phyloP scores from a whole-genome alignment of 2,329 filamentous ascomycete species.

The Passalora sequoiae region DNA sequence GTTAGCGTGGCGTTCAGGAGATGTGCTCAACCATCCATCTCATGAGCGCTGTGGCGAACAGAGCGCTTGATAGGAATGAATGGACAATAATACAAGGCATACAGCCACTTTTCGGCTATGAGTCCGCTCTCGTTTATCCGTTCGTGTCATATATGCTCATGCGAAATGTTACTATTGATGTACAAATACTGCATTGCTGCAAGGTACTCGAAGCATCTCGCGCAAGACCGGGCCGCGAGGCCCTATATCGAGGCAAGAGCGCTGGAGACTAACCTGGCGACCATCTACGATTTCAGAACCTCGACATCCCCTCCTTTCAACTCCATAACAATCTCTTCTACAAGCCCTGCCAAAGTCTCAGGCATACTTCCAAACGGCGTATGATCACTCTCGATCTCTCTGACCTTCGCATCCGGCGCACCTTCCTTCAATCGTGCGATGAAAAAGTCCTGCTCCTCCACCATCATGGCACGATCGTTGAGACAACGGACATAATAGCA shows the following conservation, averaged over 20 bases:
- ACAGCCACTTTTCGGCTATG: neutral
- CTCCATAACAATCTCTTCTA: conserved; percentile 10
- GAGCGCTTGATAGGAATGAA: conserved; percentile 23
- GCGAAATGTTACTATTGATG: no score
- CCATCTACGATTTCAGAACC: neutral
- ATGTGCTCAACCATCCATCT: conserved; percentile 27
- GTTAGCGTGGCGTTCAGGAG: conserved; percentile 29
- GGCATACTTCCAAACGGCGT: conserved; percentile 14
- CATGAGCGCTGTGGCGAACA: conserved; percentile 16
- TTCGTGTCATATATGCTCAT: no score
- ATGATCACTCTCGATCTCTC: conserved; percentile 14
- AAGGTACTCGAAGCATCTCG: no score
- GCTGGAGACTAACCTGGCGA: no score
- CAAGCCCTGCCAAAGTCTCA: conserved; percentile 7
- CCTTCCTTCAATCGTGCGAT: conserved; percentile 1
- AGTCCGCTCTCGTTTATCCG: no score
- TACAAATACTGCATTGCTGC: no score
- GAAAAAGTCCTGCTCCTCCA: conserved; percentile 16
- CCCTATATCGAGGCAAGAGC: no score
- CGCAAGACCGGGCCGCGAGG: no score
- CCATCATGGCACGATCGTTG: conserved; percentile 14
- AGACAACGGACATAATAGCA: conserved; percentile 15
- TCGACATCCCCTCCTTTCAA: neutral
- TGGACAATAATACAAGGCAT: conserved; percentile 6
- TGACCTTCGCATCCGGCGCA: conserved; percentile 3